Conservation (phyloP, 352 stramenopile genomes). For the Peronospora farinosa region DNA sequence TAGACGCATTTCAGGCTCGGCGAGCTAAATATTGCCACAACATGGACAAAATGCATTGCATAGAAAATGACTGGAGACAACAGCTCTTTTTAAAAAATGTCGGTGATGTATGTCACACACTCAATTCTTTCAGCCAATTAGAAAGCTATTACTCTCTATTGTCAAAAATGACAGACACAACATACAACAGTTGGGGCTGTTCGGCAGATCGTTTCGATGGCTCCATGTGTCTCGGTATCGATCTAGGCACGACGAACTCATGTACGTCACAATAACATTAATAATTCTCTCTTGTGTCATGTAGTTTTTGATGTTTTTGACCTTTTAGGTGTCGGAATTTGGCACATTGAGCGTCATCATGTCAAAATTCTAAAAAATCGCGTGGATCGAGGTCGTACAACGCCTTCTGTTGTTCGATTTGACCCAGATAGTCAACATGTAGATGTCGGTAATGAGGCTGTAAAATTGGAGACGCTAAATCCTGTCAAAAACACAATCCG, state of each 20-base stretch:
- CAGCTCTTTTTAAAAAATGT: not conserved
- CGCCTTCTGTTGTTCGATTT: slow-evolving; percentile 77
- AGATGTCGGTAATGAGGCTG: slow-evolving; percentile 48
- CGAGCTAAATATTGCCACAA: slow-evolving; percentile 86
- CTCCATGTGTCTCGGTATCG: slow-evolving; percentile 94
- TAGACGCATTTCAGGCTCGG: slow-evolving; percentile 70
- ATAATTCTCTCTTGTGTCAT: not conserved
- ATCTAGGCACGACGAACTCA: slow-evolving; percentile 99
- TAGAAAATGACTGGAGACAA: slow-evolving; percentile 1
- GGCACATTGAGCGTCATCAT: slow-evolving; percentile 68
- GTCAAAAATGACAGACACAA: slow-evolving; percentile 21
- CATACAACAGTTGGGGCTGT: slow-evolving; percentile 79
- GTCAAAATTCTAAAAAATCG: slow-evolving; percentile 84
- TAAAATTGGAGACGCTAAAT: slow-evolving; percentile 43
- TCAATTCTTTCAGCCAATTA: slow-evolving; percentile 15
- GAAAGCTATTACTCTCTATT: not conserved
- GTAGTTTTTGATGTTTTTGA: not conserved
- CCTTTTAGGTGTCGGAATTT: slow-evolving; percentile 61
- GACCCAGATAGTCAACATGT: slow-evolving; percentile 35
- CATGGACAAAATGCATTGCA: slow-evolving; percentile 87
- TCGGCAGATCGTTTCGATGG: slow-evolving; percentile 65
- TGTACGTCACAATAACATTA: slow-evolving; percentile 49
- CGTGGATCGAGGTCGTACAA: slow-evolving; percentile 55
- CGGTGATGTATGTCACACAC: not conserved
- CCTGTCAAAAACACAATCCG: slow-evolving; percentile 69